A percentile compares a stretch with the other conserved stretches of the same genome.
Conservation (phyloP, 768 basidiomycete species). For the Cantharellus cinnabarinus region DNA sequence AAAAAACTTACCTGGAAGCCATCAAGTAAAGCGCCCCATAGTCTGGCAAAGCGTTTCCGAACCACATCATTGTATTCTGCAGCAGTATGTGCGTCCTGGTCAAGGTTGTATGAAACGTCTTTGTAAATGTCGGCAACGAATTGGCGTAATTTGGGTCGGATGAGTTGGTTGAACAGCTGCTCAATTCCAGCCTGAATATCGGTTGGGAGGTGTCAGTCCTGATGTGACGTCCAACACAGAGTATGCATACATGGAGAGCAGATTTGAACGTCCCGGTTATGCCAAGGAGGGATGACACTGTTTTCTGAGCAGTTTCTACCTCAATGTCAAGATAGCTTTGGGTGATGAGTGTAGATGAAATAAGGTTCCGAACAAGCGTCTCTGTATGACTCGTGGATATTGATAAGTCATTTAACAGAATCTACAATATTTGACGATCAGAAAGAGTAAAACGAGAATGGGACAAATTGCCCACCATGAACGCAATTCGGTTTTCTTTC, state of each 20-base stretch:
- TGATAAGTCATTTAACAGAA: conserved; percentile 85
- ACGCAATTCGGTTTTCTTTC: conserved; percentile 54
- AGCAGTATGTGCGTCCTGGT: conserved; percentile 66
- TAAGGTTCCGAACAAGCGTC: conserved; percentile 48
- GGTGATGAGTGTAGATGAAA: conserved; percentile 29
- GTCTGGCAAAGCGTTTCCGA: conserved; percentile 72
- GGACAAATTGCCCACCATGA: conserved; percentile 42
- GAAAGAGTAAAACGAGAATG: not conserved
- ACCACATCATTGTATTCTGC: conserved; percentile 77
- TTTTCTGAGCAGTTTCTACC: conserved; percentile 26
- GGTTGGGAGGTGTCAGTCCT: not conserved
- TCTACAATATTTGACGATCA: conserved; percentile 25
- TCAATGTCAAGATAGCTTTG: conserved; percentile 52
- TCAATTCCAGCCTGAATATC: conserved; percentile 57
- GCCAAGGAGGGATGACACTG: conserved; percentile 30
- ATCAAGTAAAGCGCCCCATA: conserved; percentile 71
- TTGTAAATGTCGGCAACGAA: conserved; percentile 77
- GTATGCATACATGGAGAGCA: conserved; percentile 40
- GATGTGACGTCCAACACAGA: not conserved
- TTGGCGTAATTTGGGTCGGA: conserved; percentile 69
- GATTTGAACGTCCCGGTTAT: conserved; percentile 46
- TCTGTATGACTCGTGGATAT: conserved; percentile 79
- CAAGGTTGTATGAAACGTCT: conserved; percentile 70
- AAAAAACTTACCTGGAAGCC: conserved; percentile 53
- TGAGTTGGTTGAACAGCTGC: conserved; percentile 85